phyloP scores from a whole-genome alignment of 129 eudicot genomes.

The Gnaphalium uliginosum region DNA sequence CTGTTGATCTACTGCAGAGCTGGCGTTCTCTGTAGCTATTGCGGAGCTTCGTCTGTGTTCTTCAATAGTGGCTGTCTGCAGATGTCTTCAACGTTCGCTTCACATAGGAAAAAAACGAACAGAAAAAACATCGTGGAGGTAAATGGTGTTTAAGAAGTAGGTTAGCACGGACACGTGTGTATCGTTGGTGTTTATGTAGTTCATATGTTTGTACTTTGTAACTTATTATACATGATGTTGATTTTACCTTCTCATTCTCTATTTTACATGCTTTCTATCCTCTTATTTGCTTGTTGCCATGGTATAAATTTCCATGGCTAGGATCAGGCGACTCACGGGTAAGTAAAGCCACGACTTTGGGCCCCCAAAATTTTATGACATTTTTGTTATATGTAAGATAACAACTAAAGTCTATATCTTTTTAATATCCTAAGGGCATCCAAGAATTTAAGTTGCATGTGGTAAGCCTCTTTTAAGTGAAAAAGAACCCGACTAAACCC shows the following conservation, averaged over 20 bases:
- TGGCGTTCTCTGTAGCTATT: constrained; percentile 7
- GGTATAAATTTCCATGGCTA: neutral
- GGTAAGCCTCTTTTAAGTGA: too few species aligned
- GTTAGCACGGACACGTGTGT: constrained; percentile 35
- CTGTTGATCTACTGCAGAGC: neutral
- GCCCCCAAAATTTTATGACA: too few species aligned
- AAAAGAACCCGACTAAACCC: too few species aligned
- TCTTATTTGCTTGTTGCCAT: constrained; percentile 1
- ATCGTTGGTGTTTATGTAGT: constrained; percentile 37
- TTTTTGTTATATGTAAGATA: too few species aligned
- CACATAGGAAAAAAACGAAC: constrained; percentile 29
- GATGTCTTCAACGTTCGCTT: constrained; percentile 24
- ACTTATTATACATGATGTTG: constrained; percentile 19
- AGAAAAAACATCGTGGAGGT: constrained; percentile 5
- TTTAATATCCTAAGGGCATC: too few species aligned
- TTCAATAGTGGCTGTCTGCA: constrained; percentile 4
- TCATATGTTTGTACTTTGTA: constrained; percentile 26
- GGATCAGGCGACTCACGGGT: too few species aligned
- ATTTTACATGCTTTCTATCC: neutral
- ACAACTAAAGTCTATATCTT: too few species aligned
- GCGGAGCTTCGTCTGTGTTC: neutral
- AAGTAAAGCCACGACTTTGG: too few species aligned
- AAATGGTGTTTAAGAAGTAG: constrained; percentile 22
- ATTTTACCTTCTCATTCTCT: constrained; percentile 2
- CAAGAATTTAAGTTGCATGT: too few species aligned